Conservation (phyloP, 768 basidiomycete genomes). For the Tulasnella sp. region DNA sequence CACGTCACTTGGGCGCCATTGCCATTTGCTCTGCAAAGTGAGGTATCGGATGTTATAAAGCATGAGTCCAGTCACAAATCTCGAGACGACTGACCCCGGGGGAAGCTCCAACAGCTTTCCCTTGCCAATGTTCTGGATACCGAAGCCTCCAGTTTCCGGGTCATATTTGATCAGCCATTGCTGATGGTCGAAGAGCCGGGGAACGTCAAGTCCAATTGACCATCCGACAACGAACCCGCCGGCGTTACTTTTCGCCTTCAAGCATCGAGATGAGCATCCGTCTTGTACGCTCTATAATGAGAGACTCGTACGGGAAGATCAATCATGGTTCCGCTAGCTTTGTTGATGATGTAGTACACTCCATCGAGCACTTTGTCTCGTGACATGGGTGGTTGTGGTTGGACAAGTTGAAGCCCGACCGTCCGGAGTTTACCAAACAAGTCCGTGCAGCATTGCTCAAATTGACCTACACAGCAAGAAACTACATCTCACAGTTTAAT, state of each 20-base stretch:
- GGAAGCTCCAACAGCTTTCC: background rate
- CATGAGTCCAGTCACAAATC: background rate
- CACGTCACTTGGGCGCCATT: background rate
- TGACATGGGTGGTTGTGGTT: background rate
- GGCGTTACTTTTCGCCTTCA: background rate
- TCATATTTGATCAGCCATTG: background rate
- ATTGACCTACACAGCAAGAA: too few species aligned
- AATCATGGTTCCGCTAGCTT: background rate
- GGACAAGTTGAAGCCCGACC: background rate
- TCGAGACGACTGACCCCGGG: background rate
- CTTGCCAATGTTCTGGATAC: background rate
- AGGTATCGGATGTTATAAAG: background rate
- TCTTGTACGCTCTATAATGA: background rate
- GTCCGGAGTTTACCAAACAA: too few species aligned
- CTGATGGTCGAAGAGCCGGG: background rate
- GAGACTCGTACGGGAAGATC: background rate
- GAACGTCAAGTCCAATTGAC: background rate
- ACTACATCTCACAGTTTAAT: too few species aligned
- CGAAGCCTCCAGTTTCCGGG: background rate
- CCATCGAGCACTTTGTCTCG: background rate
- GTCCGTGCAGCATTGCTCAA: too few species aligned
- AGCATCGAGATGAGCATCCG: background rate
- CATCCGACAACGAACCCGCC: background rate
- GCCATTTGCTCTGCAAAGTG: background rate
- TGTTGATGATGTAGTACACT: background rate